Evolutionary conservation across 2,329 filamentous ascomycete genomes (phyloP).

Genomic region (Cadophora malorum): DNA sequence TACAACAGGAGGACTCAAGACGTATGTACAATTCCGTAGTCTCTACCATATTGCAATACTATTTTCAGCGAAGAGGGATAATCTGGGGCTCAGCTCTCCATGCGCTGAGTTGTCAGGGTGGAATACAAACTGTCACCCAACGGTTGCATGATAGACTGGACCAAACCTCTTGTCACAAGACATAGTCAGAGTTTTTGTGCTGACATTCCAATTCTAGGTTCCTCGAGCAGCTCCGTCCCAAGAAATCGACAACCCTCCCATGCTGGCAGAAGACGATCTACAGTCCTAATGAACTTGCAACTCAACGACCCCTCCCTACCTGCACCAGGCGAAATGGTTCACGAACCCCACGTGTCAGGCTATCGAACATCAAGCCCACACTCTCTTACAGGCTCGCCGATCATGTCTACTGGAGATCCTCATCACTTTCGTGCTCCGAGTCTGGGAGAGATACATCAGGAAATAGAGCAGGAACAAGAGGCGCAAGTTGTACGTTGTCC

Average conservation of each 20-base stretch:
- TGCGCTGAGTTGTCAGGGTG: not conserved
- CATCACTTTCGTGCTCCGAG: slow-evolving; percentile 73
- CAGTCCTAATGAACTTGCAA: slow-evolving; percentile 75
- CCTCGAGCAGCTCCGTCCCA: slow-evolving; percentile 59
- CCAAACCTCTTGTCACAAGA: slow-evolving; percentile 2
- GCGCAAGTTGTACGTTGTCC: slow-evolving; percentile 68
- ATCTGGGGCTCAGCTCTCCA: not conserved
- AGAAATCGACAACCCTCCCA: slow-evolving; percentile 55
- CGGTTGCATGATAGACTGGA: not conserved
- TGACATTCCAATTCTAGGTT: slow-evolving; percentile 33
- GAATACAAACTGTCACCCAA: not conserved
- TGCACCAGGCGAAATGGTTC: slow-evolving; percentile 70
- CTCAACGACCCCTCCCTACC: slow-evolving; percentile 74
- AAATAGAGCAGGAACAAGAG: slow-evolving; percentile 80
- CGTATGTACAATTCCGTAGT: slow-evolving; percentile 50
- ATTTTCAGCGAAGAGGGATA: not conserved
- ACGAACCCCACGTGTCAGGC: slow-evolving; percentile 51
- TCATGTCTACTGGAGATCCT: slow-evolving; percentile 53
- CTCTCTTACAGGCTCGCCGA: slow-evolving; percentile 55
- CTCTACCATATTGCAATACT: not conserved
- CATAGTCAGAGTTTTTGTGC: not conserved
- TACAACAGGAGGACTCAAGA: slow-evolving; percentile 68
- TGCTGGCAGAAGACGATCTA: slow-evolving; percentile 66
- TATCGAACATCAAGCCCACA: slow-evolving; percentile 52
- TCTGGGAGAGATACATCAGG: slow-evolving; percentile 78